These are phyloP conservation scores for Diaporthe helianthi DNA, from an alignment of 2,329 filamentous ascomycete species.

Conservation along the genomic window DNA sequence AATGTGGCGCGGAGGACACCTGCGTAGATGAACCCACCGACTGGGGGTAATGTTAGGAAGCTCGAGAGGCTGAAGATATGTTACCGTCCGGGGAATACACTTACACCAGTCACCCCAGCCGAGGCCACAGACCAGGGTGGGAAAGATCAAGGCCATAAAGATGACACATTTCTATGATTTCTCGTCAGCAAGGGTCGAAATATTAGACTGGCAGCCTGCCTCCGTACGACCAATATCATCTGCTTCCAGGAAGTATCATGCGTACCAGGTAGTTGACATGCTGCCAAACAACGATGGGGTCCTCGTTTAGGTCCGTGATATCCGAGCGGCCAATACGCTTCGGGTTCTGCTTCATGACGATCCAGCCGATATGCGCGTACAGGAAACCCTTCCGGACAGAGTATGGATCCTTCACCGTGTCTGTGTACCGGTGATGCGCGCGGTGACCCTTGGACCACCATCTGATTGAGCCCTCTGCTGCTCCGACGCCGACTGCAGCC, in stretches of 20 bases:
- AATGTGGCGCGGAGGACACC: conserved; percentile 88
- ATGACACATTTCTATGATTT: conserved; percentile 67
- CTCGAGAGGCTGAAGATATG: background rate
- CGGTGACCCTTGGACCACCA: conserved; percentile 89
- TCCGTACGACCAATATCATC: no score
- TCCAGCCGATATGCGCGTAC: conserved; percentile 88
- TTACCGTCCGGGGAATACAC: accelerated
- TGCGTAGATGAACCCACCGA: conserved; percentile 81
- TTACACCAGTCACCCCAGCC: conserved; percentile 78
- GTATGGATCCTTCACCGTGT: conserved; percentile 91
- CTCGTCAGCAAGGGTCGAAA: background rate
- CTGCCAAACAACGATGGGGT: conserved; percentile 85
- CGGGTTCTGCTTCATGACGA: conserved; percentile 92
- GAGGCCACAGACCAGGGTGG: conserved; percentile 76
- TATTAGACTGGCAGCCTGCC: background rate
- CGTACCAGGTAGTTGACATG: conserved; percentile 76
- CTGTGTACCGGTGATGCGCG: conserved; percentile 89
- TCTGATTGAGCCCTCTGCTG: conserved; percentile 84
- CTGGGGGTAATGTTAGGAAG: background rate
- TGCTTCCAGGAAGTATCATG: accelerated
- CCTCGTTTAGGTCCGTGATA: conserved; percentile 87
- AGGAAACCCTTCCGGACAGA: conserved; percentile 86
- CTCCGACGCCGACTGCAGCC: conserved; percentile 80
- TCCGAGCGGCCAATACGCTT: conserved; percentile 88
- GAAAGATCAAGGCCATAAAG: conserved; percentile 78